Percentiles rank a stretch among this genome's conserved stretches.
Evolutionary conservation across 768 basidiomycete genomes (phyloP).

Genomic region (Dacryopinax spathularia): DNA sequence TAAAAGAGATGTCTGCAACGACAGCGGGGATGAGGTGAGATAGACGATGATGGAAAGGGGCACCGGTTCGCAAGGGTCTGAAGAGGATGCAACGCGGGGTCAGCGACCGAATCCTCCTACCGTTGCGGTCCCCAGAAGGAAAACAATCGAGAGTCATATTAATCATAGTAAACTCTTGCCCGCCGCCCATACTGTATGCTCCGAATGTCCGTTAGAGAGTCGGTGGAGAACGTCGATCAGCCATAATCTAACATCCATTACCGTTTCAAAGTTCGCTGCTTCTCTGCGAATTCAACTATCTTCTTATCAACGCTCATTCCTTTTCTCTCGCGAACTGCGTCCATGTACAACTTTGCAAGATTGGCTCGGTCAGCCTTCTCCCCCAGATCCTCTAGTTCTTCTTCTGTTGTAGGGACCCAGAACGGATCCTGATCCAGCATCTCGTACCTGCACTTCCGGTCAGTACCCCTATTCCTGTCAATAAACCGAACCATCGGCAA

Average conservation of each 20-base stretch:
- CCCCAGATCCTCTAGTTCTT: constrained; percentile 91
- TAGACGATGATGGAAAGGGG: no score
- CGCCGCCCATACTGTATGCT: no score
- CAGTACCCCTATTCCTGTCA: constrained; percentile 13
- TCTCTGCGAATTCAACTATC: constrained; percentile 90
- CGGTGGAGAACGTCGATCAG: no score
- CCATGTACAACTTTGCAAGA: constrained; percentile 87
- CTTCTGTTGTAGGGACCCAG: constrained; percentile 95
- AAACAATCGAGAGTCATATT: no score
- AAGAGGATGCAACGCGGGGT: no score
- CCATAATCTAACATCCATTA: constrained; percentile 4
- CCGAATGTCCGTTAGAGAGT: no score
- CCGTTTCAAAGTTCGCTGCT: constrained; percentile 70
- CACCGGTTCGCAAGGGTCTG: no score
- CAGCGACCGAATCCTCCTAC: no score
- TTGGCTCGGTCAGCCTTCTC: constrained; percentile 90
- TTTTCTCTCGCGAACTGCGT: constrained; percentile 76
- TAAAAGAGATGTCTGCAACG: no score
- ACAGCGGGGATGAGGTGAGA: no score
- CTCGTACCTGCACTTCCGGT: constrained; percentile 51
- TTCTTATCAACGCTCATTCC: constrained; percentile 93
- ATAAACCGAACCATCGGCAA: not conserved
- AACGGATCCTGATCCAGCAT: constrained; percentile 88
- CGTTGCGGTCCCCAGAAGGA: no score
- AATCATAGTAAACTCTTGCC: no score